Percentiles rank a stretch among this genome's conserved stretches.
Evolutionary conservation across 768 basidiomycete species (phyloP).

Genomic region (Boletus rubescentipes): DNA sequence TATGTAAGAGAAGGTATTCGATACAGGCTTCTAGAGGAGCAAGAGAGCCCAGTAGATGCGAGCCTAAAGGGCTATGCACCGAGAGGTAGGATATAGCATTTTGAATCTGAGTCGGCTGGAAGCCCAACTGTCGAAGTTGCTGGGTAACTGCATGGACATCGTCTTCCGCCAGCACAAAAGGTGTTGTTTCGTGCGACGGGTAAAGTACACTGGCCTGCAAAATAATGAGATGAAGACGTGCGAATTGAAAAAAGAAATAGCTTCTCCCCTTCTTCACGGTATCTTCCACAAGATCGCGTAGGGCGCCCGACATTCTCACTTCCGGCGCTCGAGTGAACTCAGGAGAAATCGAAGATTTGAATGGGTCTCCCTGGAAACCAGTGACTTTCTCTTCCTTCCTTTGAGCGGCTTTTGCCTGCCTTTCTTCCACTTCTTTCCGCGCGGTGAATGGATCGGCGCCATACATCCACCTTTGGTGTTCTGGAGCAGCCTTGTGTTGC

Average conservation of each 20-base stretch:
- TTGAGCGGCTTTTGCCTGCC: conserved; percentile 57
- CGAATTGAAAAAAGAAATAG: background rate
- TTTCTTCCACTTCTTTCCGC: conserved; percentile 59
- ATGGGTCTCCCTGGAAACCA: conserved; percentile 15
- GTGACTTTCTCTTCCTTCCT: conserved; percentile 38
- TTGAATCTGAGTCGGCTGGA: conserved; percentile 53
- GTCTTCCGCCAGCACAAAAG: conserved; percentile 42
- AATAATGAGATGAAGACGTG: background rate
- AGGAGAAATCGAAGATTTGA: conserved; percentile 21
- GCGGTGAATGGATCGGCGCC: conserved; percentile 84
- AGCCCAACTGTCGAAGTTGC: conserved; percentile 67
- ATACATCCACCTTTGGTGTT: conserved; percentile 84
- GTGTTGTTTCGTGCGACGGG: conserved; percentile 38
- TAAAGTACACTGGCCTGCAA: conserved; percentile 51
- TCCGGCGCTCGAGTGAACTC: conserved; percentile 59
- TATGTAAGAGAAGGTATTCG: conserved; percentile 78
- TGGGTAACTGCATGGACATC: conserved; percentile 42
- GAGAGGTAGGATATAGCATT: conserved; percentile 58
- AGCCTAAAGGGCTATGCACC: conserved; percentile 53
- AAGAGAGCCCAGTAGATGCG: conserved; percentile 57
- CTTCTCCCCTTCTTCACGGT: conserved; percentile 68
- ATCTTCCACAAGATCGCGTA: conserved; percentile 80
- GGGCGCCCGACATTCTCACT: conserved; percentile 74
- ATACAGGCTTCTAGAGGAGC: conserved; percentile 75
- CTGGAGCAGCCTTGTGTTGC: conserved; percentile 66